Evolutionary conservation across 768 basidiomycete genomes (phyloP), one percentile per base, ranked within the genome.

Genomic region (Pisolithus tinctorius): DNA sequence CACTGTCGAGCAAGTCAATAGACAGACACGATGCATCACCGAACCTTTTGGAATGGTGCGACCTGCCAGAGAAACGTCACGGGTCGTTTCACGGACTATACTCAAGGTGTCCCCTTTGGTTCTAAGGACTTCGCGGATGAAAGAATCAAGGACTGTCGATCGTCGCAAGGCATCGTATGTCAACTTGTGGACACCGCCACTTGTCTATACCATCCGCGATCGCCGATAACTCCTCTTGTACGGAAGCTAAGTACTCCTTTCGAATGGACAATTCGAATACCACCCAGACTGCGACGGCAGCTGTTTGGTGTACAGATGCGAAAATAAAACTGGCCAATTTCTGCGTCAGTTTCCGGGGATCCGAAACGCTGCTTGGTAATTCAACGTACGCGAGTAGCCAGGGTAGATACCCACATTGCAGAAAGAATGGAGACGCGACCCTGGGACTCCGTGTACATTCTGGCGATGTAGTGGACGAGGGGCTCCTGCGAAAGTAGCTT

Each of bases 221-320:
- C 4, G 57, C 50, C 3, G 50, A 45, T 11, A 65, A 50, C 51
- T 70, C 69, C 13, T 65, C 65, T 8, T 63, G 63, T 16, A 71
- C 54, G 2, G 51, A 54, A 30, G 53, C 47, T 9, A 68, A 46
- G 47, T 65, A 69, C 37, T 68, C 61, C 13, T 67, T 67, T 4
- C 62, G 64, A 14, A 50, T 45, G 4, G 63, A 59, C 13, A 69
- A 57, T 36, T 69, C 65, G 51, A 62, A 71, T 6, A 69, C 48
- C 4, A 69, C 63, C 68, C 68, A 71, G 16, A 68, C 65, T 6
- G 61, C 61, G 4, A 70, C 68, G 40, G 64, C 60, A 7, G 68
- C 65, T 64, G 69, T 69, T 47, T 68, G 67, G 48, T 71, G 69
- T 4, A 71, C 67, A 4, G 69, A 66, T 4, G 68, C 69, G 51